phyloP scores from a whole-genome alignment of 1,284 basidiomycete genomes.

The Papiliotrema fonsecae region DNA sequence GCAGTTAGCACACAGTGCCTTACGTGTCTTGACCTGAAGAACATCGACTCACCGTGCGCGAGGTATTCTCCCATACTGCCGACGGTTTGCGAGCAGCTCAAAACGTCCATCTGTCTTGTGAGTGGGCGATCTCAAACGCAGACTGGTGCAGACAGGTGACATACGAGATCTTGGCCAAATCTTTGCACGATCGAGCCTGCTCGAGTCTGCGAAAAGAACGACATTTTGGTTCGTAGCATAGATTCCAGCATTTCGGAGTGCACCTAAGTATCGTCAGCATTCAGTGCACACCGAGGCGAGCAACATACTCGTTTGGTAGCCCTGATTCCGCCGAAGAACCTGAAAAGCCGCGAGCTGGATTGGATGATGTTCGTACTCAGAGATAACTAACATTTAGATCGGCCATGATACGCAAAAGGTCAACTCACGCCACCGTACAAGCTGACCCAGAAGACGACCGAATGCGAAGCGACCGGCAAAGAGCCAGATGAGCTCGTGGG shows the following conservation, averaged over 20 bases:
- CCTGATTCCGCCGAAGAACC: no score
- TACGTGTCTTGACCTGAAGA: no score
- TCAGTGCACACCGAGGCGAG: not conserved
- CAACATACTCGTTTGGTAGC: no score
- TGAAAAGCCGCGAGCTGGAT: no score
- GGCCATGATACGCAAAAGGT: not conserved
- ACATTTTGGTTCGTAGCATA: constrained; percentile 25
- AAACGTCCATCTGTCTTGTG: not conserved
- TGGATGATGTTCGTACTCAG: no score
- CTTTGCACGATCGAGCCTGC: constrained; percentile 35
- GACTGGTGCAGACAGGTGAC: no score
- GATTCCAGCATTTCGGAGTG: constrained; percentile 28
- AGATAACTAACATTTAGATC: not conserved
- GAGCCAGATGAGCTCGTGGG: not conserved
- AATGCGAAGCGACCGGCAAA: not conserved
- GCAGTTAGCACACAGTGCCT: no score
- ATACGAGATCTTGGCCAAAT: constrained; percentile 30
- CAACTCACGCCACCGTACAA: constrained; percentile 18
- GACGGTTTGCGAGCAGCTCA: not conserved
- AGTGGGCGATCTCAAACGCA: no score
- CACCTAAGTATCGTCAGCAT: constrained; percentile 9
- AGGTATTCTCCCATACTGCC: no score
- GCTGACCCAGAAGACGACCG: constrained; percentile 15
- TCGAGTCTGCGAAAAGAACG: constrained; percentile 30
- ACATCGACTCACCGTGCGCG: no score